Base-by-base conservation (phyloP, 2,329 filamentous ascomycete genomes). In the Emergomyces africanus region DNA sequence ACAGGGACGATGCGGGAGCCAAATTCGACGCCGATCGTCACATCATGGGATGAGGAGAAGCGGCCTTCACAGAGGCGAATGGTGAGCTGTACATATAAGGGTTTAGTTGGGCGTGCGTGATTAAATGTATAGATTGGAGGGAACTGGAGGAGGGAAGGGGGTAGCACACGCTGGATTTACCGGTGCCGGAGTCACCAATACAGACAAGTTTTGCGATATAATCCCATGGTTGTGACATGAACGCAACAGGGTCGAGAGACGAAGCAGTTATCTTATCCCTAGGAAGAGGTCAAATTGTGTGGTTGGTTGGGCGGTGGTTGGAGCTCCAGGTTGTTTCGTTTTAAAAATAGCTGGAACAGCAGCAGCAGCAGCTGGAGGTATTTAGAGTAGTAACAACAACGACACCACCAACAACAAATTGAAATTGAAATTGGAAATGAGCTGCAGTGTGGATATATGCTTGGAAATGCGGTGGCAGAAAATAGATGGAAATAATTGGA, bases 171-270 rank as follows among this genome's bases (percentile, higher is more conserved):
- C 81, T 84, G 60, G 90, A 95, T 80, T 99, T 99, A 70, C 94
- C 94, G 71, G 90, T 95, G 71, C 91, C 94, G 51, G 88, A 94
- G 78, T 97, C 94, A 73, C 94, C 94, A 69, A 99, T 90, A 78
- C 90, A 95, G 71, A 97, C 92, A 68, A 99, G 89, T 77, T 99
- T 99, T 74, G 92, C 91, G 72, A 97, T 99, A 79, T 95, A 97
- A 78, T 97, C 90, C 92, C 92, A 97, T 74, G 90, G 87, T 74
- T 74, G 71, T 71, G 73, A 75, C 74, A 75, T 75, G 69, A 69
- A 70, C 69, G 70, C 66, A 55, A 55, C 53, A 28, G 9, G 14
- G 35, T 25, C 18, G 50, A 12, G 30, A 37, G 35, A 37, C 5
- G n/a, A 39, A 33, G n/a, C 12, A 20, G 37, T 33, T 30, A 28